phyloP scores from a whole-genome alignment of 1,139 yeast species.

The Nakaseomyces uthaithaninus region DNA sequence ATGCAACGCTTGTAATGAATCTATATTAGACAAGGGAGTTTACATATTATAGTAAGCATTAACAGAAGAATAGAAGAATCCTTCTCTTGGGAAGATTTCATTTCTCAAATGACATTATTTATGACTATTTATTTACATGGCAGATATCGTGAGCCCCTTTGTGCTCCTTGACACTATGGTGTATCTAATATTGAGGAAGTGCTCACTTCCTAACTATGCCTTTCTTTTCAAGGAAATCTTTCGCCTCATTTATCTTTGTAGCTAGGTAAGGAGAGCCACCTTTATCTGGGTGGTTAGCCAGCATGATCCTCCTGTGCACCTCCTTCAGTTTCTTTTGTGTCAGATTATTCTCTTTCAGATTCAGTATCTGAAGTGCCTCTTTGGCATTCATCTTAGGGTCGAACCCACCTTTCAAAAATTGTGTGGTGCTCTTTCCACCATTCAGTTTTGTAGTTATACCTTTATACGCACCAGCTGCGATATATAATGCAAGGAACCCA shows the following conservation, averaged over 20 bases:
- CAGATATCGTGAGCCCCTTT: neutral
- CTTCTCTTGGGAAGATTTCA: neutral
- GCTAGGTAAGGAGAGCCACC: constrained; percentile 96
- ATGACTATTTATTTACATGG: constrained; percentile 12
- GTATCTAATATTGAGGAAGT: too few species aligned
- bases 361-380: constrained; percentile 85
- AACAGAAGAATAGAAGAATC: neutral
- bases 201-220: constrained; percentile 21
- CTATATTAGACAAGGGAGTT: constrained; percentile 20
- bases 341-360: constrained; percentile 70
- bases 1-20: constrained; percentile 20
- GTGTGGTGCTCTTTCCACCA: constrained; percentile 37
- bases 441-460: constrained; percentile 55
- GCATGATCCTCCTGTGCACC: constrained; percentile 86
- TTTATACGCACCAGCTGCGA: constrained; percentile 62
- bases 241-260: constrained; percentile 94
- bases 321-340: constrained; percentile 77
- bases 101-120: neutral
- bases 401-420: constrained; percentile 67
- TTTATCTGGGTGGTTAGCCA: constrained; percentile 93
- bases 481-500: constrained; percentile 54
- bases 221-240: constrained; percentile 82
- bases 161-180: neutral
- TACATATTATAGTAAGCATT: constrained; percentile 16
- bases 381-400: constrained; percentile 81